Percentiles rank a stretch among this genome's conserved stretches.
Conservation (phyloP, 352 stramenopile species). For the Phytophthora sp. region DNA sequence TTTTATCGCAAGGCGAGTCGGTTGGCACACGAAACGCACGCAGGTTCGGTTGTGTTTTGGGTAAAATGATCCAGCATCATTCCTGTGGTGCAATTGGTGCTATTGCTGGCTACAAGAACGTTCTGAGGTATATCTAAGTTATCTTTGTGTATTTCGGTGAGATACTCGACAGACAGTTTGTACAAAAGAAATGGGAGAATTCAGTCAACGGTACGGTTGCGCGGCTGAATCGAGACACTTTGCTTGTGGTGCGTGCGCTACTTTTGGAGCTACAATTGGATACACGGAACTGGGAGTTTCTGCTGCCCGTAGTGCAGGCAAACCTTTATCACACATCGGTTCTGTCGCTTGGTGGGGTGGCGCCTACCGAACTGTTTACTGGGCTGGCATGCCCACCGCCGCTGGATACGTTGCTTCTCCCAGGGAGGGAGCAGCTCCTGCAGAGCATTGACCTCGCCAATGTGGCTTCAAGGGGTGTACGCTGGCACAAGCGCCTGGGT, state of each 20-base stretch:
- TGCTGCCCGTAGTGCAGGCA: slow-evolving; percentile 16
- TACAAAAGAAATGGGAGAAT: no score
- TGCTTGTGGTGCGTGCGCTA: slow-evolving; percentile 13
- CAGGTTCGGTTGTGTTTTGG: no score
- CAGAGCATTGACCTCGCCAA: neutral
- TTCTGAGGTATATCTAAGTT: no score
- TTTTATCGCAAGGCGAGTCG: no score
- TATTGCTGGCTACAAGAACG: neutral
- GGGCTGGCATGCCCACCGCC: neutral
- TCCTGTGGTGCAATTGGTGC: neutral
- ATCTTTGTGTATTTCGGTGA: no score
- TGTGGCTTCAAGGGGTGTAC: no score
- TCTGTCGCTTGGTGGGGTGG: neutral
- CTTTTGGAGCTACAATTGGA: slow-evolving; percentile 13
- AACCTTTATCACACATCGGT: slow-evolving; percentile 16
- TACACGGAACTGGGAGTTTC: slow-evolving; percentile 9
- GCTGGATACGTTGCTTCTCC: neutral
- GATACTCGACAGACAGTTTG: no score
- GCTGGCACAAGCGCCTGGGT: no score
- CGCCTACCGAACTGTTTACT: slow-evolving; percentile 18
- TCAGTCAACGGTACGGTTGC: slow-evolving; percentile 3
- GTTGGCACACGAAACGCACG: no score
- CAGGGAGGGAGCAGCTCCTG: neutral
- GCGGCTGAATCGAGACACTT: slow-evolving; percentile 22
- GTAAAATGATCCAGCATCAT: no score